Conservation (phyloP, 371 early-diverging fungal species). For the Fennellomyces sp. region DNA sequence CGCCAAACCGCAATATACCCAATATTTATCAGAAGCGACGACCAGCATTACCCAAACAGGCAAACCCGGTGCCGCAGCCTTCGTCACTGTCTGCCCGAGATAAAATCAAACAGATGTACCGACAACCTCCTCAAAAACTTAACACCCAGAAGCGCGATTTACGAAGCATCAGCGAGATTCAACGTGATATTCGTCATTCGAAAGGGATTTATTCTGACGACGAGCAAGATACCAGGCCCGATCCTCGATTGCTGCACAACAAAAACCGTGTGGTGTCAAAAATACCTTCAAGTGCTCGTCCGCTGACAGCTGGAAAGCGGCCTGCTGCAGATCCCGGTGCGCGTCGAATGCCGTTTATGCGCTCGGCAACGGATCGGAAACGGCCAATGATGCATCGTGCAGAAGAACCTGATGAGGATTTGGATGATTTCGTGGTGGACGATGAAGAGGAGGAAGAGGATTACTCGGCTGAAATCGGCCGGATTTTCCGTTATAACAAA, state of each 20-base stretch:
- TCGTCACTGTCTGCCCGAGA: conserved; percentile 14
- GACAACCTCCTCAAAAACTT: conserved; percentile 20
- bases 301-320: neutral
- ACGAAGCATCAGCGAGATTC: conserved; percentile 38
- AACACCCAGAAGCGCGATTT: conserved; percentile 37
- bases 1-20: neutral
- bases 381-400: conserved; percentile 21
- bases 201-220: conserved; percentile 43
- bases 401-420: conserved; percentile 45
- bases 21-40: conserved; percentile 9
- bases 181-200: conserved; percentile 40
- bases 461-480: conserved; percentile 49
- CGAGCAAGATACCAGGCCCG: conserved; percentile 16
- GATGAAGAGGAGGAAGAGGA: conserved; percentile 51
- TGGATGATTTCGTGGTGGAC: conserved; percentile 45
- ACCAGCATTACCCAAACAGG: neutral
- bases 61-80: neutral
- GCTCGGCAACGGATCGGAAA: conserved; percentile 12
- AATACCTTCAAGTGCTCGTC: neutral
- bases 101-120: conserved; percentile 11
- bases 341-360: conserved; percentile 38
- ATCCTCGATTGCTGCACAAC: conserved; percentile 16
- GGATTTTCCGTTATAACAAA: conserved; percentile 51
- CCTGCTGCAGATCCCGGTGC: neutral
- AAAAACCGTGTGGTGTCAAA: conserved; percentile 15